Base-by-base conservation (phyloP, 1,284 basidiomycete species). In the Ceratobasidium sp. region DNA sequence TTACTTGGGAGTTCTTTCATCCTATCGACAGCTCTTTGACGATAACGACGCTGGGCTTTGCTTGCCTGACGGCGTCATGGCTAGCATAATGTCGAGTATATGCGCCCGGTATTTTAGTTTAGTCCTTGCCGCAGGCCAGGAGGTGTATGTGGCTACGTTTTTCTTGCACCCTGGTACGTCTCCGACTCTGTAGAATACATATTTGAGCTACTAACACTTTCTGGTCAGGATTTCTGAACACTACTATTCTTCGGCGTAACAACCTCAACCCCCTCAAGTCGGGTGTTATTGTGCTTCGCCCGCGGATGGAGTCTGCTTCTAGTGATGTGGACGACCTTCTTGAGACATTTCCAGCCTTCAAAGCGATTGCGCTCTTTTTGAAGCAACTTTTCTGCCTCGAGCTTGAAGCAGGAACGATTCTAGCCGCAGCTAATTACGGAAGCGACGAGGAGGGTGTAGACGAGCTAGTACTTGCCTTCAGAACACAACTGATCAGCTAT, bases 111-210 rank as follows among this genome's bases (percentile, higher is more conserved):
- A 78, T n/a, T n/a, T 28, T 28, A 33, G 67, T n/a, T 66, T 75
- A 71, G 64, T 78, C 40, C 73, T 77, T 28, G 48, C 62, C n/a
- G 33, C 77, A 12, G 48, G 40, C 12, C 46, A 67, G 26, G 66
- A 75, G 33, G 52, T 79, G 15, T 79, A 79, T 62, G n/a, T 79
- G 4, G 40, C 78, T 4, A 40, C 65, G 2, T 61, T 79, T 17
- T 68, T 79, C 20, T 66, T 79, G 46, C 26, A 79, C 62, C 74
- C 71, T 3, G 9, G 77, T 77, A 48, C n/a, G 73, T 67, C 13
- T 17, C 5, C 10, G 7, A 42, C 20, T 65, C 15, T 38, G 10
- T 52, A 12, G 4, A 52, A 17, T 52, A 20, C 17, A 10, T 52
- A 17, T 52, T 20, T 10, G 4, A 20, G 50, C 50, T 13, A 52